These are phyloP conservation scores for Paraconiothyrium brasiliense DNA, from an alignment of 2,329 filamentous ascomycete genomes.

Conservation along the genomic window DNA sequence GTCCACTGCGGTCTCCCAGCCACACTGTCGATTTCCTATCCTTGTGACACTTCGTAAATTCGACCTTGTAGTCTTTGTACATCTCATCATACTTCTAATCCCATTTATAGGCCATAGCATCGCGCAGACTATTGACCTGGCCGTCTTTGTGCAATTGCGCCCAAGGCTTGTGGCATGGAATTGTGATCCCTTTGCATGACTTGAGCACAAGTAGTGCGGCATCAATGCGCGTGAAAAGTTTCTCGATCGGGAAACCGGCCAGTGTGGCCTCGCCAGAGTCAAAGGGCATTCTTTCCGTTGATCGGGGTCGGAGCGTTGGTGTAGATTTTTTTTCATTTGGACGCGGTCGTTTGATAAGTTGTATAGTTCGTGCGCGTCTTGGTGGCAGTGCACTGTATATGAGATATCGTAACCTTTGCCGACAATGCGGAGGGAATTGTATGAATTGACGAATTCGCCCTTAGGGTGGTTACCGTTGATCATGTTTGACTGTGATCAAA, in stretches of 20 bases:
- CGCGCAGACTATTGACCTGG: constrained; percentile 60
- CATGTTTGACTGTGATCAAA: neutral
- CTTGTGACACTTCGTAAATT: constrained; percentile 7
- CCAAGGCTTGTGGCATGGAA: constrained; percentile 65
- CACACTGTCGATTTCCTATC: constrained; percentile 7
- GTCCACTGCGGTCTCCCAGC: constrained; percentile 14
- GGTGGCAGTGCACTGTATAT: constrained; percentile 73
- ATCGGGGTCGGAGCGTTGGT: constrained; percentile 42
- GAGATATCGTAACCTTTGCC: constrained; percentile 66
- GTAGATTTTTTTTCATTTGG: constrained; percentile 27
- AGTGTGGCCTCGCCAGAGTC: constrained; percentile 3
- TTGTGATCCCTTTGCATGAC: constrained; percentile 62
- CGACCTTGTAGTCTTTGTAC: neutral
- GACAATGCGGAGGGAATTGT: constrained; percentile 67
- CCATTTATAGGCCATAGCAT: constrained; percentile 59
- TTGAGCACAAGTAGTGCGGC: constrained; percentile 68
- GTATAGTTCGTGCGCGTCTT: constrained; percentile 72
- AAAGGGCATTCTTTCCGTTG: constrained; percentile 5
- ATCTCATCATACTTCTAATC: constrained; percentile 46
- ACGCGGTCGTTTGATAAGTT: constrained; percentile 60
- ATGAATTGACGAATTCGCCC: constrained; percentile 58
- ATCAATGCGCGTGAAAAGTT: constrained; percentile 54
- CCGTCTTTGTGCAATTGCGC: constrained; percentile 63
- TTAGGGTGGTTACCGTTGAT: neutral
- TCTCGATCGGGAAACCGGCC: constrained; percentile 17